phyloP scores from a whole-genome alignment of 2,329 filamentous ascomycete species.

The Pezicula rhizophila region DNA sequence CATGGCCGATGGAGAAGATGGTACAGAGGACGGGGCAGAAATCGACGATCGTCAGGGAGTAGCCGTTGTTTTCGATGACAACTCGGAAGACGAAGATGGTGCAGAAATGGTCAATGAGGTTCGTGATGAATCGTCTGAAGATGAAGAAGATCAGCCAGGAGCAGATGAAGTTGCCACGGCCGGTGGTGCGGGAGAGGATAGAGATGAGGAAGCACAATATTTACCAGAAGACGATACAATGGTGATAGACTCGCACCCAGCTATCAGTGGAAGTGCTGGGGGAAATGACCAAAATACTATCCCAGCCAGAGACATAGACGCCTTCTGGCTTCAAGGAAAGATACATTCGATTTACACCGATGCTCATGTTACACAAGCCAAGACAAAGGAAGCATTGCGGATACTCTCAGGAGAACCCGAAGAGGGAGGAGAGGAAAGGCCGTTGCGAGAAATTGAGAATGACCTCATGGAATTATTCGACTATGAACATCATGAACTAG shows the following conservation, averaged over 20 bases:
- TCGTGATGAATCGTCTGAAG: constrained; percentile 78
- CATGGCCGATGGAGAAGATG: constrained; percentile 63
- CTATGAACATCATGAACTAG: constrained; percentile 90
- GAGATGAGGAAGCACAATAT: constrained; percentile 42
- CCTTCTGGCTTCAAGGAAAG: constrained; percentile 93
- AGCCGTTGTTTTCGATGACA: constrained; percentile 92
- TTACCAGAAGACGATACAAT: constrained; percentile 66
- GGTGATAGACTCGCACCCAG: constrained; percentile 67
- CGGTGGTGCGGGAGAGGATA: constrained; percentile 41
- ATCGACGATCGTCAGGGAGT: constrained; percentile 94
- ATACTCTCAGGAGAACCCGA: constrained; percentile 74
- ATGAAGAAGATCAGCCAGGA: constrained; percentile 53
- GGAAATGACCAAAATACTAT: constrained; percentile 57
- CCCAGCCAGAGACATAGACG: constrained; percentile 85
- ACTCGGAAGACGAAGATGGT: constrained; percentile 78
- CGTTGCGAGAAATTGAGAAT: constrained; percentile 90
- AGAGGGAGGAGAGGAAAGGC: constrained; percentile 73
- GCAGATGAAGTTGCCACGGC: constrained; percentile 43
- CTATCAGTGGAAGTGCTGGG: constrained; percentile 37
- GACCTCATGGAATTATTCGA: constrained; percentile 98
- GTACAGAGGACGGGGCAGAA: constrained; percentile 66
- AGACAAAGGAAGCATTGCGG: constrained; percentile 76
- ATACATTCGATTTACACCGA: constrained; percentile 85
- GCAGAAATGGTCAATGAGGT: constrained; percentile 77
- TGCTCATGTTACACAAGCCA: constrained; percentile 87